These are phyloP conservation scores for Pythium myriotylum DNA, from an alignment of 352 stramenopile species.

Conservation along the genomic window DNA sequence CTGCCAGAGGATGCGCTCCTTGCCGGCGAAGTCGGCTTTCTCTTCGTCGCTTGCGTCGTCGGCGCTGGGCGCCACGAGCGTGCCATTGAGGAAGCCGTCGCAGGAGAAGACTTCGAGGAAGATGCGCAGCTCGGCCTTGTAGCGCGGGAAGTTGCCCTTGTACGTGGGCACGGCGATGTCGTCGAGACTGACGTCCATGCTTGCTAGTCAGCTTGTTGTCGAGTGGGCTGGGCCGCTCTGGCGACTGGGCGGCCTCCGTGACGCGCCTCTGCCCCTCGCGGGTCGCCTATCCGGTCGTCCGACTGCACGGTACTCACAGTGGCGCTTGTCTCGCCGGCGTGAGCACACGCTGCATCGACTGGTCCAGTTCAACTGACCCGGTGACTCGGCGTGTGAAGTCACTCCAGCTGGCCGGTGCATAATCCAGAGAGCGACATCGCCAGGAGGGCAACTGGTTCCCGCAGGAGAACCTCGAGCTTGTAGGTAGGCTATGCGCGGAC, in stretches of 20 bases:
- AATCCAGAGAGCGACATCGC: no score
- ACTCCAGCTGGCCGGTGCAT: no score
- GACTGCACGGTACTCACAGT: not conserved
- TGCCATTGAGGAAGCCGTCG: constrained; percentile 13
- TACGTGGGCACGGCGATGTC: constrained; percentile 20
- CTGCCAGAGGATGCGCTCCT: constrained; percentile 18
- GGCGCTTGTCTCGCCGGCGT: not conserved
- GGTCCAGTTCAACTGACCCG: not conserved
- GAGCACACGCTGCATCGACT: not conserved
- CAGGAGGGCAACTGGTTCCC: no score
- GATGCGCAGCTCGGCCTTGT: constrained; percentile 25
- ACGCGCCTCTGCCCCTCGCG: not conserved
- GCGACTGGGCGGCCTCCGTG: not conserved
- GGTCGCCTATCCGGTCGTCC: constrained; percentile 3
- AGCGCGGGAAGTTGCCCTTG: constrained; percentile 27
- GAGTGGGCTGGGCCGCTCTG: not conserved
- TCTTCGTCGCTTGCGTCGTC: constrained; percentile 17
- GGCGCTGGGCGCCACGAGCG: constrained; percentile 8
- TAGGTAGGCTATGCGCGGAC: no score
- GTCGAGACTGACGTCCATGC: constrained; percentile 8
- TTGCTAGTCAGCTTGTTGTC: not conserved
- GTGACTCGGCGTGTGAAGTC: no score
- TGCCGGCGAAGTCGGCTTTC: constrained; percentile 13
- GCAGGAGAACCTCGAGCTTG: no score
- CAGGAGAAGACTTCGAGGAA: constrained; percentile 22